Evolutionary conservation across 139 green algal genomes (phyloP).

Genomic region (Volvox reticuliferus): DNA sequence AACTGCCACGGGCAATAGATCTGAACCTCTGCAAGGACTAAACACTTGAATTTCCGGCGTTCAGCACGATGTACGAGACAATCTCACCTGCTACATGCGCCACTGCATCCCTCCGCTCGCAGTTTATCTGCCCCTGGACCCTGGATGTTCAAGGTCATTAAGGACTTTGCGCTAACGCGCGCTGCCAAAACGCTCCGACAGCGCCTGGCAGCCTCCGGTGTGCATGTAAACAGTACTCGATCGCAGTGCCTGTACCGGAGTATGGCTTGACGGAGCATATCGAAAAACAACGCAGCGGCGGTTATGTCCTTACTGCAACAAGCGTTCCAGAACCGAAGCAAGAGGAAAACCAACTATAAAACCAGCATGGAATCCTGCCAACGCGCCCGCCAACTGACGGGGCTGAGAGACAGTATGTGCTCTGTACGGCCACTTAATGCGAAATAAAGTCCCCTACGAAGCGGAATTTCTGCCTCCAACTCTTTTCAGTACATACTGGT

Average conservation of each 20-base stretch:
- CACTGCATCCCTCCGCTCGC: neutral
- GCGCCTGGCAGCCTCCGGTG: neutral
- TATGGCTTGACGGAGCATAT: slow-evolving; percentile 9
- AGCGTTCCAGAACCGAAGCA: neutral
- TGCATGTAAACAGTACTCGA: neutral
- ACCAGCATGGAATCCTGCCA: neutral
- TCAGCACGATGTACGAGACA: neutral
- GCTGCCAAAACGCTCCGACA: neutral
- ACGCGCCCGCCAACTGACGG: neutral
- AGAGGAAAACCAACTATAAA: neutral
- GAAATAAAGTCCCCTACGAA: neutral
- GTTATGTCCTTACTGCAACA: neutral
- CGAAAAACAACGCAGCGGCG: neutral
- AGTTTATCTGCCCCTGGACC: slow-evolving; percentile 42
- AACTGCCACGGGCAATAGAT: neutral
- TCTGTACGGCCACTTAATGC: neutral
- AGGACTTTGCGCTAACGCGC: neutral
- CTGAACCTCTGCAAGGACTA: no score
- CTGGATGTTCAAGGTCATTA: neutral
- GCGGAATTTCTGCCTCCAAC: no score
- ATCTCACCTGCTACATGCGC: neutral
- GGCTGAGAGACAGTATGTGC: neutral
- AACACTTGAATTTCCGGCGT: no score
- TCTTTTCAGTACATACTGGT: neutral
- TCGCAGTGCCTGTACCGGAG: neutral